Evolutionary conservation across 2,329 filamentous ascomycete species (phyloP), one percentile per base, ranked within the genome.

Genomic region (Dactylonectria macrodidyma): DNA sequence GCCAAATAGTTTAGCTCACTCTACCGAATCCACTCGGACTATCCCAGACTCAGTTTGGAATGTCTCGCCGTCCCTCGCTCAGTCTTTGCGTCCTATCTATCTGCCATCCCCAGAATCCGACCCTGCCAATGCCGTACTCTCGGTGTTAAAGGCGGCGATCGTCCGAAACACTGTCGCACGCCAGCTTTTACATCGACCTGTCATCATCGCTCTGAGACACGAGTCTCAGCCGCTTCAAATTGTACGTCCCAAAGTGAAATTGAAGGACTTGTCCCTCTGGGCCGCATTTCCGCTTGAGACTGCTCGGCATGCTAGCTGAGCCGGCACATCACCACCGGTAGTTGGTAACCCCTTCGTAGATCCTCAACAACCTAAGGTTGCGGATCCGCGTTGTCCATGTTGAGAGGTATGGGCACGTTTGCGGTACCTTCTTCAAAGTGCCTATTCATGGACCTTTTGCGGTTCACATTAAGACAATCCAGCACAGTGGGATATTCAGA

Each of bases 111-210:
- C 33, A 55, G 9, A 36, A 26, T 59, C 48, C 51, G 30, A 47
- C 19, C 33, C 41, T 19, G 19, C 12, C 62, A 65, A 56, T 36
- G 16, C 51, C 62, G 56, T 48, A n/a, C 22, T 14, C 33, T 34
- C 22, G 50, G 56, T 41, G 33, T 6, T 56, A 55, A 50, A 55
- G 52, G 63, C 52, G 61, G n/a, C 59, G 71, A 75, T 73, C 65
- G 60, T 67, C 65, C 19, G 56, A 65, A 63, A 62, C 55, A 66
- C 52, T 38, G 14, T 41, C 12, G 26, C 22, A 26, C 5, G 30
- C 24, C 24, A 46, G 34, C 19, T 33, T 44, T 24, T 26, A 44
- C 10, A 16, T 50, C 55, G 56, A 68, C 36, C 44, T 61, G 57
- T 65, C 66, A 67, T 55, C 44, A 60, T 59, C 67, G 52, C 65